Base-by-base conservation (phyloP, 257 asterid species). In the Anisodus tanguticus region DNA sequence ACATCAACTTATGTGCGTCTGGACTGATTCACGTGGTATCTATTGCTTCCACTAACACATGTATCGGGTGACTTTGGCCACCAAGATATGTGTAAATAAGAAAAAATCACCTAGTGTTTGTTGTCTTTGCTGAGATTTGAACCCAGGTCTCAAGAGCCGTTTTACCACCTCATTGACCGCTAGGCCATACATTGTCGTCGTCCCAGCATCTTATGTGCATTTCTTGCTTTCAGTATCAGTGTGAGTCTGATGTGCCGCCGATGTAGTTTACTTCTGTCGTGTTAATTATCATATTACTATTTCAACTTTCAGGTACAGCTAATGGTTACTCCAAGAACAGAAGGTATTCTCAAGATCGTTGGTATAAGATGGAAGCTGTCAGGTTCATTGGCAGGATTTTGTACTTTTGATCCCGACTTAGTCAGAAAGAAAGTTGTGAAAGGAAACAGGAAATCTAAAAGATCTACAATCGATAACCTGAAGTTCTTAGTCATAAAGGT, bases 341-440 rank as follows among this genome's bases (percentile, higher is more conserved):
- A 97, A 90, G 99, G 99, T 84, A 86, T 85, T 89, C 90, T 97
- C 66, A 91, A 88, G 86, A 88, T 97, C 79, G 93, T 93, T 90
- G 99, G 99, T 49, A 97, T 97, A 74, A 91, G 95, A 92, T 97
- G 99, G 99, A 97, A 93, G 87, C 96, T 97, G 85, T 97, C 98
- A 39, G 95, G 94, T 80, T 93, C 94, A 22, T 93, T 97, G 19
- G 88, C 91, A 86, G 99, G 98, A 83, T 84, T 92, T 86, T 88
- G 88, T 87, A 91, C 92, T 87, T 95, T 97, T 86, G 92, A 88
- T 82, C 83, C 94, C 9, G 98, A 97, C 84, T 51, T 86, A 47
- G 78, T 84, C 64, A 92, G 88, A 80, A 93, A 89, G 90, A 93
- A 88, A 87, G 91, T 83, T 84, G 79, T 91, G 26, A 89, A 89